Evolutionary conservation across 352 stramenopile genomes (phyloP).

Genomic region (Phytophthora nicotianae): DNA sequence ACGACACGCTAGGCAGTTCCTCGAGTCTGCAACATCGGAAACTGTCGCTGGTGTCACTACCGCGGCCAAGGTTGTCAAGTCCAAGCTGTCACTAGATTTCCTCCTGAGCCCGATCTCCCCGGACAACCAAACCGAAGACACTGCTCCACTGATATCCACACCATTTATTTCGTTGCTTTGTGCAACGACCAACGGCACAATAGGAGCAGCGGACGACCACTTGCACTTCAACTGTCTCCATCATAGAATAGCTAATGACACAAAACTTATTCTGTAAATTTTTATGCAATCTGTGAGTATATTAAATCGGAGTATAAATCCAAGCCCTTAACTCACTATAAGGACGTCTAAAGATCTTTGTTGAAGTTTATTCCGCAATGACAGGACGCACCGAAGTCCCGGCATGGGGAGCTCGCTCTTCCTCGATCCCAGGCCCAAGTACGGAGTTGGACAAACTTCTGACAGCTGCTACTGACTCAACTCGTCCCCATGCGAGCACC

Average conservation of each 20-base stretch:
- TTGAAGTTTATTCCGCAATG: conserved; percentile 20
- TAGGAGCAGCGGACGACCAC: too few relatives aligned
- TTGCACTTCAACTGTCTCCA: not conserved
- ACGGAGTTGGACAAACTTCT: conserved; percentile 71
- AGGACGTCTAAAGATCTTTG: not conserved
- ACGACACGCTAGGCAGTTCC: conserved; percentile 51
- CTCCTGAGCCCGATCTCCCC: conserved; percentile 11
- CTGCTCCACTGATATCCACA: not conserved
- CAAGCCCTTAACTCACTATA: too few relatives aligned
- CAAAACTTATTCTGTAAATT: too few relatives aligned
- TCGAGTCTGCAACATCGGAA: not conserved
- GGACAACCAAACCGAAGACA: not conserved
- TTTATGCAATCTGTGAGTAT: too few relatives aligned
- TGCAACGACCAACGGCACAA: too few relatives aligned
- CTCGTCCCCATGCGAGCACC: not conserved
- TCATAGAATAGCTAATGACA: not conserved
- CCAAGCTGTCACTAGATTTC: conserved; percentile 15
- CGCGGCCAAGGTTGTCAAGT: not conserved
- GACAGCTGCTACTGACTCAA: conserved; percentile 2
- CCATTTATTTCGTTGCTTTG: too few relatives aligned
- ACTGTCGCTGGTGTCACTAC: not conserved
- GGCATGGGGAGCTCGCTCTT: not conserved
- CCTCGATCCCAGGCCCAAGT: conserved; percentile 31
- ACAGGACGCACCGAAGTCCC: conserved; percentile 8
- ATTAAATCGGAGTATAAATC: too few relatives aligned